Evolutionary conservation across 805 yeast genomes (phyloP), one percentile per base, ranked within the genome.

Genomic region (Spathaspora boniae): DNA sequence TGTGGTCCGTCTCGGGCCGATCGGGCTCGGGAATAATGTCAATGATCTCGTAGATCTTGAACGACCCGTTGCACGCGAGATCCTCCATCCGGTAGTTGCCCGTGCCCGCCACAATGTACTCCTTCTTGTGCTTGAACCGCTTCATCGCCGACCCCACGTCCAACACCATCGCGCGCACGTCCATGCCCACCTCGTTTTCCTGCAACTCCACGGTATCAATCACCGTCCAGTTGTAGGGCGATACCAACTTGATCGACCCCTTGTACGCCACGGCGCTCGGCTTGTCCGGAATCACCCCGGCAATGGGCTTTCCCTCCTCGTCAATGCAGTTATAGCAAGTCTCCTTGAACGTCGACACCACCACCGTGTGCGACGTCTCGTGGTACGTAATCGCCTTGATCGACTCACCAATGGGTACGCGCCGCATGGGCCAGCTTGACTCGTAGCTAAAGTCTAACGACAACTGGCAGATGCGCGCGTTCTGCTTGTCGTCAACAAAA

Each of bases 11-110:
- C 45, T 87, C 95, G 0, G 96, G 96, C 40, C 72, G 74, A 0
- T 82, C 88, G 1, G 91, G 91, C 51, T 87, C 96, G 0, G 96
- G 96, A 44, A 86, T 86, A 54, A 88, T 82, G 40, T 81, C 88
- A 36, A 83, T 80, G 20, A 85, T 69, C 44, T 88, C 95, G 49
- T 65, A 80, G 1, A 89, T 62, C 38, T 77, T 76, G 58, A 86
- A 83, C 1, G 80, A 67, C 0, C 98, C 98, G 48, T 78, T 76
- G 0, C 94, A 75, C 3, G 86, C 74, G 40, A 82, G 62, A 59
- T 88, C 96, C 53, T 91, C 98, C 40, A 80, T 78, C 39, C 91
- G 71, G 34, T 79, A 72, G 36, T 72, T 67, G 0, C 93, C 83
- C 2, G 89, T 76, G 2, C 97, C 98, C n/a, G 82, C 66, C 1